Base-by-base conservation (phyloP, 1,139 yeast genomes). In the Geotrichum aggregatum region DNA sequence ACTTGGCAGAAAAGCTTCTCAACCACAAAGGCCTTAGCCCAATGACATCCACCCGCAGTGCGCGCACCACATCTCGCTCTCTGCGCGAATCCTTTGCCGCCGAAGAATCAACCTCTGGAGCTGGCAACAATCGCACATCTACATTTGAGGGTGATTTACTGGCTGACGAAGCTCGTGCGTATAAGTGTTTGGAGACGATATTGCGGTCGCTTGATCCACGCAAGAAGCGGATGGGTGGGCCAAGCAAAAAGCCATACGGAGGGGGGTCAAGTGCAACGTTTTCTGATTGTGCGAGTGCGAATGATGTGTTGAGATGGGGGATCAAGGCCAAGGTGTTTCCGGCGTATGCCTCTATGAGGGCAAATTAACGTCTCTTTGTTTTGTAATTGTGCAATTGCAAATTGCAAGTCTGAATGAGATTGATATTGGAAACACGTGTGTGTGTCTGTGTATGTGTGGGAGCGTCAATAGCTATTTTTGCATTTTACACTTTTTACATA, bases 1-100 rank as follows among this genome's bases (percentile, higher is more conserved):
- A 77, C 59, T 60, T 78, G 14, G 69, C 68, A 16, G 74, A 74
- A 54, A 69, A 72, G 52, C 61, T 77, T 52, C 51, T 76, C n/a
- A 64, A 71, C 49, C 65, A 62, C 52, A 76, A 76, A 55, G 68
- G 67, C 1, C 61, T 71, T 24, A 56, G 56, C 35, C 57, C 57
- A 19, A 59, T 61, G 18, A 52, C 57, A 21, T 50, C 59, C 16
- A 56, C 65, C 0, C 52, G 61, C 11, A 55, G 61, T n/a, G 67
- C 64, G 10, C 41, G 41, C 19, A n/a, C 30, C 3, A 5, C 13
- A 8, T 8, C 47, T 7, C 16, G 22, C 13, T 43, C 39, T 33
- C 18, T 43, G 8, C 28, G 39, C 14, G 47, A 33, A 11, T 13
- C 5, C 8, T 33, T 11, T 11, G 22, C n/a, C 45, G 28, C n/a